Evolutionary conservation across 2,329 filamentous ascomycete genomes (phyloP), one percentile per base, ranked within the genome.

Genomic region (Paecilomyces variotii): DNA sequence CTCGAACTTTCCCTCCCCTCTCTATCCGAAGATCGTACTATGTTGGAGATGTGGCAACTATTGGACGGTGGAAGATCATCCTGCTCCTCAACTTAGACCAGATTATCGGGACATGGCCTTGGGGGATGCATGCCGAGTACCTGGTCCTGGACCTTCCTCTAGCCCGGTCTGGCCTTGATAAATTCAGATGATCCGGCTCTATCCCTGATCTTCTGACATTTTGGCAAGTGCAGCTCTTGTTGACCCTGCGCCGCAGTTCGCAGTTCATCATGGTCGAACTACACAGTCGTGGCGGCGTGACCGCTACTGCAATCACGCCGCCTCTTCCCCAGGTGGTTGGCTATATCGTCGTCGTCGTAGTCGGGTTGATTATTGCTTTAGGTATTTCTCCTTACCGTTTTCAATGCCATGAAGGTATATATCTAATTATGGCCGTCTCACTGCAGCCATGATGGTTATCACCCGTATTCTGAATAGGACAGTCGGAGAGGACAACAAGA

Each of bases 401-500:
- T 5, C 27, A 25, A n/a, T 24, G 7, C n/a, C 3, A 10, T 6
- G 10, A 11, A 5, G 28, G 19, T 28, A 54, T 32, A 24, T 6
- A 54, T 32, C 53, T 30, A 1, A 25, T 11, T 0, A 4, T 12
- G n/a, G 57, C 64, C 39, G 65, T 28, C 30, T 19, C 26, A 3
- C 2, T 10, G 30, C 28, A 74, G 72, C 73, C 25, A 81, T 81
- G 78, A 78, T 81, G 60, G 67, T 78, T 1, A 68, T 79, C 0
- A 81, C 79, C 0, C 73, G 71, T 6, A 57, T 80, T 2, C 62
- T 82, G n/a, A 82, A 80, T 61, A 76, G 69, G 35, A 81, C 79
- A 0, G 72, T 77, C 0, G 78, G 78, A 0, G 80, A 83, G 60
- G 80, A 82, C 54, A 82, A 81, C 57, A 72, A 73, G 25, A 81